Evolutionary conservation across 164 flowering plant genomes (phyloP), one percentile per base, ranked within the genome.

Genomic region (Buxus sempervirens): DNA sequence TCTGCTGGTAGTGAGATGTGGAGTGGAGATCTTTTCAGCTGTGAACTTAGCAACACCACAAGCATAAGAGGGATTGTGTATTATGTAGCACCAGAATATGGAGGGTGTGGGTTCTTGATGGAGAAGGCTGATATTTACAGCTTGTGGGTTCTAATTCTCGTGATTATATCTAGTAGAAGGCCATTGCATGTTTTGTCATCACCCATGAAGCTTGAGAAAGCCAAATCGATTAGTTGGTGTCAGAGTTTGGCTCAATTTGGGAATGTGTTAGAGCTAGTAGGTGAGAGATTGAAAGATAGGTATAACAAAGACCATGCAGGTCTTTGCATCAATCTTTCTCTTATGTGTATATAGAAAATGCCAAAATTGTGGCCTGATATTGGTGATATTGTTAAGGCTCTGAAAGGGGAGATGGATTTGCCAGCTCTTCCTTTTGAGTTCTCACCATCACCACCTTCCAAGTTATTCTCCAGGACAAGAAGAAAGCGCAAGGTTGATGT

Each of bases 31-130:
- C n/a, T n/a, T n/a, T n/a, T n/a, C n/a, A n/a, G n/a, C n/a, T n/a
- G n/a, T n/a, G n/a, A n/a, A n/a, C n/a, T n/a, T n/a, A n/a, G n/a
- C n/a, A n/a, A n/a, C n/a, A n/a, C n/a, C n/a, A n/a, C n/a, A 0
- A 96, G 99, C 84, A 90, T 96, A 97, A 84, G 99, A 77, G 99
- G 99, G 5, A 93, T 98, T 7, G 68, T 96, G 53, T 96, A 97
- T 69, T 96, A 96, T 68, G 89, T 91, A 16, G 99, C 99, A 20
- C 99, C 99, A 0, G 99, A 96, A 66, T 91, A 86, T 63, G 91
- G 93, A 53, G 95, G 96, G 0, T 88, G 85, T n/a, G n/a, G n/a
- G n/a, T n/a, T n/a, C n/a, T n/a, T n/a, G n/a, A n/a, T n/a, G n/a
- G n/a, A n/a, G n/a, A n/a, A n/a, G n/a, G n/a, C n/a, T n/a, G n/a